Evolutionary conservation across 2,329 filamentous ascomycete species (phyloP).

Genomic region (Aspergillus sojae): DNA sequence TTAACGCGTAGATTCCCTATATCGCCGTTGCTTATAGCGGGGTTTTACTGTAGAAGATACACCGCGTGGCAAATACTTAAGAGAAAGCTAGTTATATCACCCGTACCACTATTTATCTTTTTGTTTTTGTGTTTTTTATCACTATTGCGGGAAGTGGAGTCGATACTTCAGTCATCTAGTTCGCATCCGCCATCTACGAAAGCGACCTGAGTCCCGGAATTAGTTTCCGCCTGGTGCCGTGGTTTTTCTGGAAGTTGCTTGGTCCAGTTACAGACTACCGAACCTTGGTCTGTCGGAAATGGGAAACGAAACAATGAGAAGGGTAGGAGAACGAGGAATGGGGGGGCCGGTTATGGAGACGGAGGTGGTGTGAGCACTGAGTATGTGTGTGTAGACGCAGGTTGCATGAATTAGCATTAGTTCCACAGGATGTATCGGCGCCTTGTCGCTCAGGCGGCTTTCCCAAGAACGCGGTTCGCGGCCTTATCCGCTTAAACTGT

Average conservation of each 20-base stretch:
- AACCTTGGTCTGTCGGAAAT: background rate
- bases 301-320: background rate
- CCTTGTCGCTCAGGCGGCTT: slow-evolving; percentile 6
- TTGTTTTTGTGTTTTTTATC: background rate
- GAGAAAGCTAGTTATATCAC: background rate
- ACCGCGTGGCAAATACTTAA: background rate
- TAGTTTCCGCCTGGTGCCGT: slow-evolving; percentile 9
- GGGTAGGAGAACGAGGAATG: background rate
- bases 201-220: slow-evolving; percentile 2
- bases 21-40: too few relatives aligned
- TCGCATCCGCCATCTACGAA: background rate
- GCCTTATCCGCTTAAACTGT: background rate
- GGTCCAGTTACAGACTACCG: background rate
- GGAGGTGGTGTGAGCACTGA: background rate
- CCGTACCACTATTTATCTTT: background rate
- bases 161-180: slow-evolving; percentile 2
- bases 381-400: background rate
- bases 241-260: background rate
- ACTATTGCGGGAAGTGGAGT: slow-evolving; percentile 14
- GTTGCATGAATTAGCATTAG: background rate
- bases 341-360: background rate
- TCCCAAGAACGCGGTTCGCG: slow-evolving; percentile 9
- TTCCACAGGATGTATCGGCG: background rate
- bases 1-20: too few relatives aligned
- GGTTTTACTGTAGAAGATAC: background rate